These are phyloP conservation scores for Coprinopsis strossmayeri DNA, from an alignment of 768 basidiomycete species.

Conservation along the genomic window DNA sequence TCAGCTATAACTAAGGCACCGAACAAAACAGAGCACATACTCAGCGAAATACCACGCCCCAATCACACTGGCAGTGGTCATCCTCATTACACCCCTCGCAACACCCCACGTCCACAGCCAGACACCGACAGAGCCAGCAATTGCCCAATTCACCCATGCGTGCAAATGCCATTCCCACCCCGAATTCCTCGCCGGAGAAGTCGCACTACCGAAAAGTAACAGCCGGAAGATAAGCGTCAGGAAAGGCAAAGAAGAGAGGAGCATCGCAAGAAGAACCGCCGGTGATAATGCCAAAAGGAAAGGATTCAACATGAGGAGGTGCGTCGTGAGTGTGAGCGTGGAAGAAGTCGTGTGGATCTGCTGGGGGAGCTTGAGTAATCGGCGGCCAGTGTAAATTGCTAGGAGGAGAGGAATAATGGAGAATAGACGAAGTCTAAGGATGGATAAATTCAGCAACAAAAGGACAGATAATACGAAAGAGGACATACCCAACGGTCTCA, in stretches of 20 bases:
- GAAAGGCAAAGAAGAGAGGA: slow-evolving; percentile 74
- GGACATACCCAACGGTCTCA: slow-evolving; percentile 68
- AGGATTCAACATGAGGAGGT: slow-evolving; percentile 63
- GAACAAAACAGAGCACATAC: slow-evolving; percentile 31
- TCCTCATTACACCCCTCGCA: slow-evolving; percentile 70
- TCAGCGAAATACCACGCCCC: slow-evolving; percentile 87
- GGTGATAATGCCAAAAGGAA: slow-evolving; percentile 74
- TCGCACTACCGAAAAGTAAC: slow-evolving; percentile 58
- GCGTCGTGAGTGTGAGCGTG: slow-evolving; percentile 54
- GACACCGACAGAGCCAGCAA: slow-evolving; percentile 47
- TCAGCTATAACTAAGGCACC: too few species aligned
- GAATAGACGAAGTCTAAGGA: slow-evolving; percentile 65
- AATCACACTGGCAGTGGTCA: slow-evolving; percentile 74
- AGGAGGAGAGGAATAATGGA: slow-evolving; percentile 68
- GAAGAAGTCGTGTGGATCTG: slow-evolving; percentile 62
- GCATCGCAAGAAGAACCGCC: slow-evolving; percentile 55
- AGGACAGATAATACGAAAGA: not conserved
- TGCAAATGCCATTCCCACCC: slow-evolving; percentile 34
- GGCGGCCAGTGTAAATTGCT: slow-evolving; percentile 63
- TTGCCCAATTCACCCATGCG: slow-evolving; percentile 34
- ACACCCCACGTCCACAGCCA: slow-evolving; percentile 80
- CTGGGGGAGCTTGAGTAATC: slow-evolving; percentile 65
- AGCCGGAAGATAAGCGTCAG: slow-evolving; percentile 73
- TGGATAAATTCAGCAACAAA: slow-evolving; percentile 14
- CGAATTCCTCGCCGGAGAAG: slow-evolving; percentile 16